These are phyloP conservation scores for Aureobasidium sp. DNA, from an alignment of 2,329 filamentous ascomycete genomes.

Conservation along the genomic window DNA sequence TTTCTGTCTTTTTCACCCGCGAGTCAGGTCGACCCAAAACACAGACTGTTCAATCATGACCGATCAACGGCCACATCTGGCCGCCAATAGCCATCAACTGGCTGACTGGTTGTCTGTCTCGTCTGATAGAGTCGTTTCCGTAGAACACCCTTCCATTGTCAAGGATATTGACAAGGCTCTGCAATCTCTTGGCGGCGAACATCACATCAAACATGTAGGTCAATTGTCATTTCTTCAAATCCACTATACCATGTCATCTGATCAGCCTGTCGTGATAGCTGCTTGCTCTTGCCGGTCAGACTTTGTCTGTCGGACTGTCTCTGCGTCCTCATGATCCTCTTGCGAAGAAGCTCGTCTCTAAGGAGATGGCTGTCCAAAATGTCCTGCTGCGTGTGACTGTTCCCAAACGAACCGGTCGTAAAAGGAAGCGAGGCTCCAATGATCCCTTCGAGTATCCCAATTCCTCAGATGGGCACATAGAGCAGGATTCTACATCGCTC, in stretches of 20 bases:
- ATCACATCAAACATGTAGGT: constrained; percentile 47
- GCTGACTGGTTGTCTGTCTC: constrained; percentile 28
- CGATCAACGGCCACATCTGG: constrained; percentile 15
- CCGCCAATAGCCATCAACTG: constrained; percentile 6
- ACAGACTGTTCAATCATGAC: constrained; percentile 8
- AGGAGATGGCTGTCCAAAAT: constrained; percentile 70
- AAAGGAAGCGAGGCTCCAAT: constrained; percentile 70
- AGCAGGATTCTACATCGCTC: not conserved
- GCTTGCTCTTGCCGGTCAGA: constrained; percentile 8
- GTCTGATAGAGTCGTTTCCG: constrained; percentile 47
- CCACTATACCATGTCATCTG: not conserved
- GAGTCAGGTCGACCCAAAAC: not conserved
- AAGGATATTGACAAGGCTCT: constrained; percentile 58
- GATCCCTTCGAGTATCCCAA: constrained; percentile 40
- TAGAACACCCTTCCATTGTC: constrained; percentile 63
- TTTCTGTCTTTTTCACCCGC: not conserved
- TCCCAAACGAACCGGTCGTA: constrained; percentile 78
- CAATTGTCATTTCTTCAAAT: not conserved
- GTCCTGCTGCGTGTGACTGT: constrained; percentile 80
- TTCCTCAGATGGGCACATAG: not conserved
- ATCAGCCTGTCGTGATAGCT: constrained; percentile 13
- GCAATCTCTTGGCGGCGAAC: constrained; percentile 53
- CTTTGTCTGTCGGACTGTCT: constrained; percentile 50
- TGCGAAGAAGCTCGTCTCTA: constrained; percentile 70
- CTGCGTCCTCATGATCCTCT: constrained; percentile 74